phyloP scores from a whole-genome alignment of 2,329 filamentous ascomycete species.

The Alternaria arborescens region DNA sequence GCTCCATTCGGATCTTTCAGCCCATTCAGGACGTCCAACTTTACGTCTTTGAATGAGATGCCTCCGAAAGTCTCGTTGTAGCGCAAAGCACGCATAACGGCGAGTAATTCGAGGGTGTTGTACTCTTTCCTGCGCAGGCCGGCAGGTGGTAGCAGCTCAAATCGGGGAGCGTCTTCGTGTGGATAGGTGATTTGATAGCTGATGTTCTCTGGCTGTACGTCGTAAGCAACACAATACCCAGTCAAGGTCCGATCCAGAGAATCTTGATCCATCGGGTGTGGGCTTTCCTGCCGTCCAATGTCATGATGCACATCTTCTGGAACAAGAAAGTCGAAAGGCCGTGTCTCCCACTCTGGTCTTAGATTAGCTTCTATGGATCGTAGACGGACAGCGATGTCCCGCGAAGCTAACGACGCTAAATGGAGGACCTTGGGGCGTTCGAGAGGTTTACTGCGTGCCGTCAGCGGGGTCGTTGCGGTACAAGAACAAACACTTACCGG shows the following conservation, averaged over 20 bases:
- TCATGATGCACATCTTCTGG: constrained; percentile 58
- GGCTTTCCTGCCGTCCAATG: constrained; percentile 43
- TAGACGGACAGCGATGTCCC: constrained; percentile 70
- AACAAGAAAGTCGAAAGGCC: constrained; percentile 69
- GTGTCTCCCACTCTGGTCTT: constrained; percentile 71
- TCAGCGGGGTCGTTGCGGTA: constrained; percentile 11
- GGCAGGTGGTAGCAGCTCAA: constrained; percentile 68
- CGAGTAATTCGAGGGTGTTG: constrained; percentile 69
- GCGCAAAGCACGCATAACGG: constrained; percentile 72
- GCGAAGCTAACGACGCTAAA: constrained; percentile 69
- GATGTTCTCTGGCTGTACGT: constrained; percentile 72
- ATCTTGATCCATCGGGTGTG: constrained; percentile 66
- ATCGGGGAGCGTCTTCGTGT: constrained; percentile 71
- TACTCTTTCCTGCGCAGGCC: constrained; percentile 63
- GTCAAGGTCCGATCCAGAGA: constrained; percentile 72
- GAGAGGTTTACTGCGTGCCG: constrained; percentile 58
- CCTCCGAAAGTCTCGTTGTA: constrained; percentile 75
- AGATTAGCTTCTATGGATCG: constrained; percentile 69
- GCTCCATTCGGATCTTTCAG: constrained; percentile 66
- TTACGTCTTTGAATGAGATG: constrained; percentile 72
- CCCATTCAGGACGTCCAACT: constrained; percentile 70
- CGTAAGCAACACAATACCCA: constrained; percentile 75
- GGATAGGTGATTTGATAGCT: constrained; percentile 51
- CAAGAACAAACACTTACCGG: constrained; percentile 50
- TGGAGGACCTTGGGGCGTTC: constrained; percentile 65